A percentile compares a stretch with the other conserved stretches of the same genome.
phyloP scores from a whole-genome alignment of 208 protist species.

The Trypanosoma scelopori region DNA sequence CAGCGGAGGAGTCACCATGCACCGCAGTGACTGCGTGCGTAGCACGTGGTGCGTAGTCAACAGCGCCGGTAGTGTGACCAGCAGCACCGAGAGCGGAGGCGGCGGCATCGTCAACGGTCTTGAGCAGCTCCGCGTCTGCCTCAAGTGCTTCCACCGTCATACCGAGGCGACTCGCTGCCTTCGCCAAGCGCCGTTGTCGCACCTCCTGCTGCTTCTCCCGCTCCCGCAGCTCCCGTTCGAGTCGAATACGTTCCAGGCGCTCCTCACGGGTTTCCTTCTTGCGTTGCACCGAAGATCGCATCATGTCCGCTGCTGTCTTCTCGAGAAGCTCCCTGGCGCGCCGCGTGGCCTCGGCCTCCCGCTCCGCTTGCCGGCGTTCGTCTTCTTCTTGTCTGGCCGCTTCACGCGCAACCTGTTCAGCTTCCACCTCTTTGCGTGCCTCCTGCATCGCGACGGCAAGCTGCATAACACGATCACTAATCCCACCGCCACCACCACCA shows the following conservation, averaged over 20 bases:
- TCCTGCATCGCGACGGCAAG: slow-evolving; percentile 69
- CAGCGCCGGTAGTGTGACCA: neutral
- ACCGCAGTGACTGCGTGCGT: slow-evolving; percentile 8
- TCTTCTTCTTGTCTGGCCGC: slow-evolving; percentile 48
- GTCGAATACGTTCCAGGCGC: slow-evolving; percentile 60
- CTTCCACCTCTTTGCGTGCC: slow-evolving; percentile 49
- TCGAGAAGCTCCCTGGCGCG: slow-evolving; percentile 64
- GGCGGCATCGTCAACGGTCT: slow-evolving; percentile 37
- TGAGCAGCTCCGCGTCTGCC: slow-evolving; percentile 61
- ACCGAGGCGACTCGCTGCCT: slow-evolving; percentile 58
- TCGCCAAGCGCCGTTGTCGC: slow-evolving; percentile 54
- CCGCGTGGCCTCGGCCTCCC: slow-evolving; percentile 58
- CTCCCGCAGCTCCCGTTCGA: slow-evolving; percentile 75
- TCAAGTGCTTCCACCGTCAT: slow-evolving; percentile 73
- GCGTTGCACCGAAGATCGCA: slow-evolving; percentile 21
- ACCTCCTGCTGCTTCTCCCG: slow-evolving; percentile 57
- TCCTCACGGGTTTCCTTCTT: slow-evolving; percentile 66
- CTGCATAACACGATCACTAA: slow-evolving; percentile 62
- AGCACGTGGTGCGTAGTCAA: slow-evolving; percentile 6
- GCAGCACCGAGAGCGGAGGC: neutral
- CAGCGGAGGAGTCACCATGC: neutral
- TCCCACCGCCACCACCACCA: slow-evolving; percentile 16
- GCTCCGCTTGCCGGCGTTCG: slow-evolving; percentile 59
- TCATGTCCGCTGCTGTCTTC: slow-evolving; percentile 45
- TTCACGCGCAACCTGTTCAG: slow-evolving; percentile 49